Base-by-base conservation (phyloP, 2,329 filamentous ascomycete genomes). In the Hypoxylon sp. region DNA sequence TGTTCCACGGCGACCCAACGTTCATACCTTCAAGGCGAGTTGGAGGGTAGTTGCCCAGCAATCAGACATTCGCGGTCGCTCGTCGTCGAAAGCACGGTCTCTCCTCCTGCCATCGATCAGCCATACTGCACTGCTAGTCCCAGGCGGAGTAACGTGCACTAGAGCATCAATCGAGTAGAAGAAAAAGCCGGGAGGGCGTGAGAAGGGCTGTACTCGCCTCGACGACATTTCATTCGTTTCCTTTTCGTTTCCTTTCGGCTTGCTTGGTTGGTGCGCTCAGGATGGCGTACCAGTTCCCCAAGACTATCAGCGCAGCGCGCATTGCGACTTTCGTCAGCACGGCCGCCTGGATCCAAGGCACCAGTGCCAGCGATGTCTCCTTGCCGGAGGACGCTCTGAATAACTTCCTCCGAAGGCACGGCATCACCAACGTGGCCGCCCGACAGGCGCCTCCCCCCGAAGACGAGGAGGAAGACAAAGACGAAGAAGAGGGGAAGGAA, bases 221-320 rank as follows among this genome's bases (percentile, higher is more conserved):
- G 66, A 64, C 60, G 56, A 64, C 62, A 58, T 11, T 57, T 55
- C 63, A 65, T 65, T 59, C 61, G 45, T 57, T 68, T 60, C 20
- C 18, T 49, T 58, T 55, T 59, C n/a, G 18, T 42, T 67, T 56
- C 14, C 6, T 22, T 36, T 49, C 18, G 4, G 30, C 32, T 32
- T 1, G 22, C 28, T 14, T n/a, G n/a, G n/a, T n/a, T n/a, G n/a
- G n/a, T n/a, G n/a, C n/a, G 14, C 49, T 38, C 58, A 61, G 45
- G 26, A 71, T 71, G 71, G 51, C 55, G 18, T 67, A 62, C 61
- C 68, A 40, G 11, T 72, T 74, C 22, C 72, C 73, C 28, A 72
- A 64, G 16, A 67, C 68, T 33, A 73, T 71, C 61, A 74, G 71
- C 65, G 73, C 73, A 44, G 71, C 70, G 62, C 70, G 70, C 66